Base-by-base conservation (phyloP, 2,329 filamentous ascomycete species). In the Chlorencoelia australis region DNA sequence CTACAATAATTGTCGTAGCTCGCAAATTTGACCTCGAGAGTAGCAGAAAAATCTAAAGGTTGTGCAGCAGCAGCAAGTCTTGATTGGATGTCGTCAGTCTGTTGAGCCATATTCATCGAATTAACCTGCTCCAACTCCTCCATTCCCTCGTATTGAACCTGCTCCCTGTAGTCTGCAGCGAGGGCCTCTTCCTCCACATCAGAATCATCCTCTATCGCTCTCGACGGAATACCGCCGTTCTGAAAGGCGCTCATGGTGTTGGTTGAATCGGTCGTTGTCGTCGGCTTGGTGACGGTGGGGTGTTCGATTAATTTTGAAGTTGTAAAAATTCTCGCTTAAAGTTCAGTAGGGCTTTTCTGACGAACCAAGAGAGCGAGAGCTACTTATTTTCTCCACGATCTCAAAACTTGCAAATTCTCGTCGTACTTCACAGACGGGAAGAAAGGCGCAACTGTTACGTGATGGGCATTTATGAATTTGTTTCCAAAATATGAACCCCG, bases 1-100 rank as follows among this genome's bases (percentile, higher is more conserved):
- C 85, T 94, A 79, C 91, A 98, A 75, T 98, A 98, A 61, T 86
- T 85, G 68, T 98, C 91, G 72, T 98, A 98, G 69, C 88, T 95
- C 63, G 86, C 81, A 68, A 96, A 95, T 69, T 96, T 96, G 62
- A 85, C 84, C 65, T 96, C 91, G 39, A 98, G 74, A 21, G 88
- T 85, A 31, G 91, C 91, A 58, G 91, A 87, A 64, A 94, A 96
- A 61, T 98, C 91, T 50, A 98, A 73, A 34, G 91, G 91, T 56
- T 91, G 89, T 47, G 91, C 91, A 42, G 91, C 91, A 49, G 88
- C 86, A 48, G 80, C 80, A 46, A 98, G 73, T 61, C 91, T 83
- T 46, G 85, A 82, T 67, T 96, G 88, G 55, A 98, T 85, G 59
- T 96, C 91, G 63, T 94, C 86, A 58, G 77, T 71, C 63, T 85